Conservation (phyloP, 441 rosid species). For the Arabidopsis hybrid region DNA sequence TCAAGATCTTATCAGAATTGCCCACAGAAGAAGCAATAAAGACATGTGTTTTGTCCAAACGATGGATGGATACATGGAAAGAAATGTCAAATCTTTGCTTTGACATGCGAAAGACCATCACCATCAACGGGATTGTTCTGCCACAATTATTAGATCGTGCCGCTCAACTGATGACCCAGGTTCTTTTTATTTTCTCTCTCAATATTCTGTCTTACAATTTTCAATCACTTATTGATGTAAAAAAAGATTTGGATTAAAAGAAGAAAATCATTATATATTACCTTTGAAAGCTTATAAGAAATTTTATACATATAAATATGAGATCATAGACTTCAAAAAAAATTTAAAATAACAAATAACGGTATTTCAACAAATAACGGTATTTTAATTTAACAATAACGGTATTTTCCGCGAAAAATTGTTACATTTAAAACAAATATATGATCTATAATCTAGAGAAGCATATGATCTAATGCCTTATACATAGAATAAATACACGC, state of each 20-base stretch:
- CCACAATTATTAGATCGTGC: background rate
- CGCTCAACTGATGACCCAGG: background rate
- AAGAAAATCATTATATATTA: background rate
- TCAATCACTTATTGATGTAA: background rate
- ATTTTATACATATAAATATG: background rate
- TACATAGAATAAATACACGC: background rate
- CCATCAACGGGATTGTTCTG: background rate
- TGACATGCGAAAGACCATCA: background rate
- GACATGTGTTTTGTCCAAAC: conserved; percentile 12
- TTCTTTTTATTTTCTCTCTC: background rate
- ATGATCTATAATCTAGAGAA: background rate
- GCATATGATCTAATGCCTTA: background rate
- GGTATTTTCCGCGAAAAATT: background rate
- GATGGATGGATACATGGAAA: background rate
- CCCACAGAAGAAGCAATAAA: conserved; percentile 3
- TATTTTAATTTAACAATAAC: background rate
- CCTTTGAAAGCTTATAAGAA: background rate
- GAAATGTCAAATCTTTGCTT: background rate
- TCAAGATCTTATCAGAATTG: background rate
- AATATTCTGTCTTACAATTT: background rate
- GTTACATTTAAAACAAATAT: background rate
- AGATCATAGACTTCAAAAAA: background rate
- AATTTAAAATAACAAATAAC: background rate
- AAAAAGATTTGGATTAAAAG: background rate
- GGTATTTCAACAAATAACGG: background rate